Conservation (phyloP, 106 monocot genomes). For the Platanthera guangdongensis region DNA sequence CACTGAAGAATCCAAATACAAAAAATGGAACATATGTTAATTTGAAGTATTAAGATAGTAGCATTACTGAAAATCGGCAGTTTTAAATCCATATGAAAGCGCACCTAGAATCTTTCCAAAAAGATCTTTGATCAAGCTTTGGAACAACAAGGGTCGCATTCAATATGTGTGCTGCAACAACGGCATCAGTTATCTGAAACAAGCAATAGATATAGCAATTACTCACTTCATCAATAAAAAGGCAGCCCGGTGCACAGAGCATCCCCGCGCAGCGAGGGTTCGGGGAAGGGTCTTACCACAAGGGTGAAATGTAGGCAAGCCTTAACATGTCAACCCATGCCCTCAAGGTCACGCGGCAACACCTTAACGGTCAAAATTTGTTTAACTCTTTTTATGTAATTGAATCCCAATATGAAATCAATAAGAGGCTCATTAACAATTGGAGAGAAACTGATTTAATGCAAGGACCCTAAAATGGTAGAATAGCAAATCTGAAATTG, state of each 20-base stretch:
- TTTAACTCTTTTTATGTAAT: background rate
- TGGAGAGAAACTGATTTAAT: background rate
- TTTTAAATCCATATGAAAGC: background rate
- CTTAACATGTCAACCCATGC: too few relatives aligned
- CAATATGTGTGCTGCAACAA: constrained; percentile 59
- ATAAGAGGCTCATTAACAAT: too few relatives aligned
- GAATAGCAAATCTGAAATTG: background rate
- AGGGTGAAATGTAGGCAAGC: too few relatives aligned
- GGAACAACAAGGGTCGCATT: constrained; percentile 68
- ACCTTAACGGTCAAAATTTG: too few relatives aligned
- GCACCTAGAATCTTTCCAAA: constrained; percentile 72
- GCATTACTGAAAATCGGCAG: background rate
- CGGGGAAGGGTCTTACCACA: too few relatives aligned
- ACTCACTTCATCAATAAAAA: constrained; percentile 1
- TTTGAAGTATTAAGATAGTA: background rate
- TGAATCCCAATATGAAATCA: background rate
- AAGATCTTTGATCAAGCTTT: constrained; percentile 64
- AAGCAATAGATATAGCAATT: background rate
- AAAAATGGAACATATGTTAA: background rate
- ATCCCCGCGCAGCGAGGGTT: too few relatives aligned
- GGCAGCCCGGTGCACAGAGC: too few relatives aligned
- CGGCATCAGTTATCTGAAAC: constrained; percentile 59
- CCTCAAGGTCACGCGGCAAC: too few relatives aligned
- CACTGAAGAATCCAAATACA: constrained; percentile 32
- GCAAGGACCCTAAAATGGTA: background rate